These are phyloP conservation scores for Aspergillus ustus DNA, from an alignment of 2,329 filamentous ascomycete genomes.

Conservation along the genomic window DNA sequence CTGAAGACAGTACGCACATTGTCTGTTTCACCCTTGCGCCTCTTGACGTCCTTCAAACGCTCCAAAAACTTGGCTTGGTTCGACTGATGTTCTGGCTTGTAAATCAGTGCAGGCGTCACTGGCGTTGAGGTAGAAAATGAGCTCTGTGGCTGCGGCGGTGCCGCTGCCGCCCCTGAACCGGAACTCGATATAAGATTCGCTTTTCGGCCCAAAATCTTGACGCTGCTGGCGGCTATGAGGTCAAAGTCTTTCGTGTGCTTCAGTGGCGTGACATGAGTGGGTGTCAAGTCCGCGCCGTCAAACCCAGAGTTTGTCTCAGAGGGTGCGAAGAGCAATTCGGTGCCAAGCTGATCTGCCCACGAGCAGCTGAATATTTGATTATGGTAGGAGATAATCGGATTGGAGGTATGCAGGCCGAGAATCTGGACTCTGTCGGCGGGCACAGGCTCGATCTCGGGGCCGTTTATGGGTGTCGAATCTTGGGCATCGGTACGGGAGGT, in stretches of 20 bases:
- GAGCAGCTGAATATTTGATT: conserved; percentile 77
- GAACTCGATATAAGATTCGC: conserved; percentile 60
- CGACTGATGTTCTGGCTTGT: conserved; percentile 37
- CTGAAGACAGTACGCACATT: conserved; percentile 66
- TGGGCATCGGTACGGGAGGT: conserved; percentile 30
- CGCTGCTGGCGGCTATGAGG: conserved; percentile 71
- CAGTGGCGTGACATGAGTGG: conserved; percentile 54
- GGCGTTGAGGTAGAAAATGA: not conserved
- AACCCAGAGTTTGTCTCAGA: conserved; percentile 31
- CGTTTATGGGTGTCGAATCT: conserved; percentile 43
- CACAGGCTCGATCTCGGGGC: conserved; percentile 35
- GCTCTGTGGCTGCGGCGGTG: conserved; percentile 5
- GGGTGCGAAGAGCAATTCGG: conserved; percentile 74
- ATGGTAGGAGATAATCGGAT: conserved; percentile 79
- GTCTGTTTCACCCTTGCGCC: conserved; percentile 66
- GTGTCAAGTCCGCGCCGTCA: conserved; percentile 35
- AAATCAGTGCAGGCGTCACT: conserved; percentile 13
- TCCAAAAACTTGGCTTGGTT: conserved; percentile 64
- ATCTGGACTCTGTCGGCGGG: conserved; percentile 67
- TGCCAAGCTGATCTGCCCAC: conserved; percentile 84
- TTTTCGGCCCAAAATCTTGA: conserved; percentile 71
- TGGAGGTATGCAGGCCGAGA: conserved; percentile 75
- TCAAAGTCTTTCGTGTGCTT: conserved; percentile 60
- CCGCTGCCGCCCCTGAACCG: conserved; percentile 21
- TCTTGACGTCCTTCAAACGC: conserved; percentile 68